Evolutionary conservation across 1,284 basidiomycete genomes (phyloP).

Genomic region (Austroboletus rostrupii): DNA sequence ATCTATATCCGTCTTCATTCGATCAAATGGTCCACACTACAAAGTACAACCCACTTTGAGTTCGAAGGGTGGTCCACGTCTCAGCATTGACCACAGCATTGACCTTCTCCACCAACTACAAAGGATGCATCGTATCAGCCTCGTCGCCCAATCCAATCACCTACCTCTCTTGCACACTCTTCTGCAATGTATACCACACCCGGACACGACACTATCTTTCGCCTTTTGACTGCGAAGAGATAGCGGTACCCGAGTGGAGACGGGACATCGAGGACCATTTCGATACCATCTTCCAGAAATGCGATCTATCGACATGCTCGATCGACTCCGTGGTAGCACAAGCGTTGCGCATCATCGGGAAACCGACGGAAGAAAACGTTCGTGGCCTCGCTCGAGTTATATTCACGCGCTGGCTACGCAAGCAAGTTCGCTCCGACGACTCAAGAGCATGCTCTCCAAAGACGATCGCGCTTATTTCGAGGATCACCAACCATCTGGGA

Average conservation of each 20-base stretch:
- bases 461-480: constrained; percentile 11
- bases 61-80: too few species aligned
- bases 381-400: constrained; percentile 11
- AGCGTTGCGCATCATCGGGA: constrained; percentile 8
- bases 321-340: constrained; percentile 10
- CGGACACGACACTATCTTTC: neutral
- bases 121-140: neutral
- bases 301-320: constrained; percentile 4
- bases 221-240: neutral
- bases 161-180: neutral
- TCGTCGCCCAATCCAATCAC: neutral
- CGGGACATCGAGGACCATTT: constrained; percentile 14
- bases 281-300: constrained; percentile 8
- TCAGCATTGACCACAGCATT: neutral
- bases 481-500: constrained; percentile 6
- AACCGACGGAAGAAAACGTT: constrained; percentile 10
- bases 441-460: neutral
- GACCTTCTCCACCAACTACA: constrained; percentile 4
- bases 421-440: constrained; percentile 12
- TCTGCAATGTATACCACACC: constrained; percentile 5
- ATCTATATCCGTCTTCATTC: neutral
- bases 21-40: neutral
- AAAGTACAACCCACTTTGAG: too few species aligned
- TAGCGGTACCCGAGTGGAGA: constrained; percentile 9
- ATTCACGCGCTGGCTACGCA: constrained; percentile 12